Base-by-base conservation (phyloP, 2,329 filamentous ascomycete genomes). In the Celoporthe dispersa region DNA sequence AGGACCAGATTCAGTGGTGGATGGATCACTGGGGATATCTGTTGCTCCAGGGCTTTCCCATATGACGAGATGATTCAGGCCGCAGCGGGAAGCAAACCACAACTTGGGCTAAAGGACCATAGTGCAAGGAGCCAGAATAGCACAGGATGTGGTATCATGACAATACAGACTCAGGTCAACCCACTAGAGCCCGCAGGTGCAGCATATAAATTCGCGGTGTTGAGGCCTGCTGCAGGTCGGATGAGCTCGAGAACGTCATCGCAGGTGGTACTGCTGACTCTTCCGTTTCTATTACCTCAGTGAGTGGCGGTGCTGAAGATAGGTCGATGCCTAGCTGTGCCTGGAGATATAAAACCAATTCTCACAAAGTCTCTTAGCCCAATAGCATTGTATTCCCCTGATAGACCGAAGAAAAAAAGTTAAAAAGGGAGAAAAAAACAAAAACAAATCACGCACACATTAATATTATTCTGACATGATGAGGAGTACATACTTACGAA, bases 11-110 rank as follows among this genome's bases (percentile, higher is more conserved):
- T n/a, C 31, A 39, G 19, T 66, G 64, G 64, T 57, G 55, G 64
- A 66, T 66, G 55, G 55, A 66, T 48, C 64, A 60, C 19, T 66
- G 64, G 51, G 64, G 64, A 9, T 66, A 59, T 14, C 51, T 66
- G n/a, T 11, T 66, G 55, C 44, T 66, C 25, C 31, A 66, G 33
- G 64, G 64, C 14, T 66, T 66, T 69, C 62, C 62, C 9, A 31
- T 64, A 12, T 64, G 62, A 51, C 31, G n/a, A 11, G 22, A 25
- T 35, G 12, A 22, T 19, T 11, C 31, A 25, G 9, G 37, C n/a
- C 22, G 22, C 31, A 62, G 14, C 16, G 57, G 11, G 5, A 22
- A 37, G 4, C 31, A 37, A 22, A 33, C 9, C 14, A 9, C 19
- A n/a, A 7, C 33, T 33, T 37, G 16, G 25, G 25, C 25, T 55